Conservation (phyloP, 225 moss, liverwort and hornwort species). For the Bryum argenteum region DNA sequence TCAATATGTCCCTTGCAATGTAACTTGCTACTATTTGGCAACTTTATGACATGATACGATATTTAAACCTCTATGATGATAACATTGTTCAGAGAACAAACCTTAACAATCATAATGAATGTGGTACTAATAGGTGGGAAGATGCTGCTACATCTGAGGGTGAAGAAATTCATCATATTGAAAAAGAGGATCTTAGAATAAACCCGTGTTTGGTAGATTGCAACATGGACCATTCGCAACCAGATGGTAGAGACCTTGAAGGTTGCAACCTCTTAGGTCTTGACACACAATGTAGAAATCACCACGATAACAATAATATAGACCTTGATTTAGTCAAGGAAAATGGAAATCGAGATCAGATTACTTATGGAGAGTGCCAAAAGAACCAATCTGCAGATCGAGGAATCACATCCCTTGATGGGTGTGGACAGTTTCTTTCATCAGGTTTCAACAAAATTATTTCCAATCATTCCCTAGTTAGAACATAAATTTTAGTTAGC, state of each 20-base stretch:
- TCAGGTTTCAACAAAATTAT: constrained; percentile 27
- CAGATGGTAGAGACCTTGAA: constrained; percentile 28
- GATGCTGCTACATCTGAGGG: constrained; percentile 28
- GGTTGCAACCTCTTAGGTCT: constrained; percentile 17
- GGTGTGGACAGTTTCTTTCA: constrained; percentile 46
- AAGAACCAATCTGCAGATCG: constrained; percentile 39
- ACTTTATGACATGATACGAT: too few species aligned
- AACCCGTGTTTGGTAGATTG: constrained; percentile 25
- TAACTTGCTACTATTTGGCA: too few species aligned
- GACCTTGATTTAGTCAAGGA: constrained; percentile 19
- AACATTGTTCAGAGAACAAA: too few species aligned
- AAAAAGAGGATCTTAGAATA: constrained; percentile 31
- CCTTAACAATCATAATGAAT: background rate
- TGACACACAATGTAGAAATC: constrained; percentile 14
- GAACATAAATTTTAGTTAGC: too few species aligned
- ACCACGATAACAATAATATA: constrained; percentile 17
- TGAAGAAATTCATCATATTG: constrained; percentile 33
- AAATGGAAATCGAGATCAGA: constrained; percentile 21
- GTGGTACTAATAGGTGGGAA: constrained; percentile 33
- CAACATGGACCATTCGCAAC: constrained; percentile 17
- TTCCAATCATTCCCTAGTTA: too few species aligned
- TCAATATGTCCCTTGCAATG: too few species aligned
- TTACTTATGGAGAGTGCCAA: constrained; percentile 50
- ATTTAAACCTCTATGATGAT: too few species aligned
- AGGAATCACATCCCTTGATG: constrained; percentile 40